Conservation (phyloP, 805 yeast genomes). For the Kodamaea jinghongensis region DNA sequence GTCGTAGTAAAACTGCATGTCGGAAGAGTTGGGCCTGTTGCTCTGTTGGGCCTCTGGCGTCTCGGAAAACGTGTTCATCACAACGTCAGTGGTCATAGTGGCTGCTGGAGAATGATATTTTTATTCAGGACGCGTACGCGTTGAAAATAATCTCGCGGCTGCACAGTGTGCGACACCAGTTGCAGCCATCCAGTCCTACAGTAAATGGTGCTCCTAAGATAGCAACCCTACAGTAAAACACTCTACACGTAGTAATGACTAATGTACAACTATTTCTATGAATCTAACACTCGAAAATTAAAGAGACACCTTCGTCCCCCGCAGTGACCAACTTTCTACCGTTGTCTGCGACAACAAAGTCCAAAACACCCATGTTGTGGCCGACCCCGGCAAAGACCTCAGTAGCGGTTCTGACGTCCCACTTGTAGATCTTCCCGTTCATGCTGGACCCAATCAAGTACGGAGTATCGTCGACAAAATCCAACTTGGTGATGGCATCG, state of each 20-base stretch:
- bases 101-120: background rate
- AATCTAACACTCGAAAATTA: constrained; percentile 50
- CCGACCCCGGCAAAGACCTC: constrained; percentile 80
- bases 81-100: constrained; percentile 3
- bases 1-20: constrained; percentile 71
- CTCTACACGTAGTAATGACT: no score
- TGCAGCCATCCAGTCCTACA: no score
- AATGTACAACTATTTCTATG: no score
- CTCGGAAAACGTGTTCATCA: constrained; percentile 5
- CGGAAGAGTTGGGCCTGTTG: constrained; percentile 22
- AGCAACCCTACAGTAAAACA: no score
- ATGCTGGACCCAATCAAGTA: constrained; percentile 67
- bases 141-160: constrained; percentile 3
- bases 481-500: constrained; percentile 83
- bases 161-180: no score
- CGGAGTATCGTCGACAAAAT: constrained; percentile 60
- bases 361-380: constrained; percentile 91
- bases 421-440: constrained; percentile 82
- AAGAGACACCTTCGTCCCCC: constrained; percentile 94
- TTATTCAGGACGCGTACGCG: constrained; percentile 4
- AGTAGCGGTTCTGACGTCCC: constrained; percentile 86
- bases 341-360: constrained; percentile 65
- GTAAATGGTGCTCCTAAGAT: no score
- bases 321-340: constrained; percentile 81
- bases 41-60: constrained; percentile 2